phyloP scores from a whole-genome alignment of 805 yeast species.

The Lachancea waltii region DNA sequence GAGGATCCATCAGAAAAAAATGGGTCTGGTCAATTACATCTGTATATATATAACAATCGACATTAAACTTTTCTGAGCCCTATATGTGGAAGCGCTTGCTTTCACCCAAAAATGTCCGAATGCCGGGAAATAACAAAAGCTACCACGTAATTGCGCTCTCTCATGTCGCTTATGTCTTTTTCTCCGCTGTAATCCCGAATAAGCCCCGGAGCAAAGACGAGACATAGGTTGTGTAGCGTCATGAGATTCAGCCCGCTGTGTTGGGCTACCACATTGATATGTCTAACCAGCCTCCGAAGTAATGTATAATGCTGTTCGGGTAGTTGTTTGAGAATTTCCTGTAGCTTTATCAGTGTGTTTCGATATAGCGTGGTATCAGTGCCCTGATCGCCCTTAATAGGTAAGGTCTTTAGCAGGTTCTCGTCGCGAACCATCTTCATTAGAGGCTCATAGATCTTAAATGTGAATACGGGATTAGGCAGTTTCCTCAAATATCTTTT shows the following conservation, averaged over 20 bases:
- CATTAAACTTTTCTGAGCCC: too few relatives aligned
- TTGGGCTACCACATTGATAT: conserved; percentile 54
- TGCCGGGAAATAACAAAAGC: conserved; percentile 59
- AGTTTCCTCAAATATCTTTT: conserved; percentile 81
- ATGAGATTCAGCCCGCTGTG: conserved; percentile 60
- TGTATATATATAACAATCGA: too few relatives aligned
- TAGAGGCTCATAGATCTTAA: conserved; percentile 56
- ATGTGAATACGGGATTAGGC: conserved; percentile 80
- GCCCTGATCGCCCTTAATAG: conserved; percentile 15
- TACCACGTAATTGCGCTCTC: conserved; percentile 66
- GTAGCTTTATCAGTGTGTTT: conserved; percentile 36
- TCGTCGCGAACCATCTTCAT: conserved; percentile 44
- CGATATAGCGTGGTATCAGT: conserved; percentile 7
- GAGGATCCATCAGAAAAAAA: too few relatives aligned
- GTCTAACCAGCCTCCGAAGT: conserved; percentile 51
- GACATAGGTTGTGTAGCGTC: conserved; percentile 76
- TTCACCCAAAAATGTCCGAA: conserved; percentile 14
- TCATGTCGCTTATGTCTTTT: conserved; percentile 80
- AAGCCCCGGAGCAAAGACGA: conserved; percentile 92
- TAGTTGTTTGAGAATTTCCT: conserved; percentile 41
- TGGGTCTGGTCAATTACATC: too few relatives aligned
- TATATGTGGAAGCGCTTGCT: not conserved
- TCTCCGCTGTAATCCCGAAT: conserved; percentile 74
- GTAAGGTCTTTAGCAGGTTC: conserved; percentile 17
- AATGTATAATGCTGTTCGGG: conserved; percentile 65